phyloP scores from a whole-genome alignment of 2,329 filamentous ascomycete species.

The Colletotrichum tropicale region DNA sequence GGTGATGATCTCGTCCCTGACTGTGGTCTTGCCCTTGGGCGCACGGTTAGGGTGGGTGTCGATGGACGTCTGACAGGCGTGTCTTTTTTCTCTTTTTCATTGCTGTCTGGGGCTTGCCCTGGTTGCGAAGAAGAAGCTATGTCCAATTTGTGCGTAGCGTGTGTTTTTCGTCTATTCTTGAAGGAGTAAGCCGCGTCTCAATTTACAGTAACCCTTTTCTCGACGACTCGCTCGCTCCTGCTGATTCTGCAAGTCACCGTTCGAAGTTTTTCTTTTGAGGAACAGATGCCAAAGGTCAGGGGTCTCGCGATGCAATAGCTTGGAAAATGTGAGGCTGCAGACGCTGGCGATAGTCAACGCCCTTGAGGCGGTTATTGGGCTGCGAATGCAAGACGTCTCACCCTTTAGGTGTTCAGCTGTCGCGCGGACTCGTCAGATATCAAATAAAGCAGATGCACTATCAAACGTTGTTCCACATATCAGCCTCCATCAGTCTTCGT shows the following conservation, averaged over 20 bases:
- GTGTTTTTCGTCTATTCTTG: no score
- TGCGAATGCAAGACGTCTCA: background rate
- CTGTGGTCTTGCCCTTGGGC: constrained; percentile 77
- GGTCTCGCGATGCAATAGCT: background rate
- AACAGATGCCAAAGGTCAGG: background rate
- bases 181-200: rapidly evolving
- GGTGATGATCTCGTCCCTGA: constrained; percentile 91
- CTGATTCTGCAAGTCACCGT: background rate
- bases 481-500: background rate
- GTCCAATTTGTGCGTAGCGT: no score
- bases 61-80: constrained; percentile 89
- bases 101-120: constrained; percentile 50
- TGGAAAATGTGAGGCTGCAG: background rate
- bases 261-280: background rate
- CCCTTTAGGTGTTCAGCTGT: no score
- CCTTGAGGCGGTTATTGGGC: background rate
- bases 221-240: background rate
- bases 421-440: background rate
- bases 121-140: constrained; percentile 56
- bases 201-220: no score
- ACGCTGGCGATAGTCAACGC: background rate
- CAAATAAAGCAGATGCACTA: background rate
- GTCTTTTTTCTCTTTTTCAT: constrained; percentile 60
- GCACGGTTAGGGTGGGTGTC: constrained; percentile 77
- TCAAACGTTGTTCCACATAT: background rate